These are phyloP conservation scores for Suillus luteus DNA, from an alignment of 768 basidiomycete genomes.

Conservation along the genomic window DNA sequence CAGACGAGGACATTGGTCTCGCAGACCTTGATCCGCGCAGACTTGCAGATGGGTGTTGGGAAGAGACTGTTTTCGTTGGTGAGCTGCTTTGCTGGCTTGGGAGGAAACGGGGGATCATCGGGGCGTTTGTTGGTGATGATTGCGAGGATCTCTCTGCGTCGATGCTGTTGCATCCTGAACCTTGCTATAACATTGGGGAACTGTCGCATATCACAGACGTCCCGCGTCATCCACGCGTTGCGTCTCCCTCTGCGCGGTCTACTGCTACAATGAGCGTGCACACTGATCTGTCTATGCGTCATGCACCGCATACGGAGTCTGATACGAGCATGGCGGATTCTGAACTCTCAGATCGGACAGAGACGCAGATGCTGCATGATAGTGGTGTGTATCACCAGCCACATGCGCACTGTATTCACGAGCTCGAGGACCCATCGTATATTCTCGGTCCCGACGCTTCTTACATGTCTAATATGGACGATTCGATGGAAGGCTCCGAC, in stretches of 20 bases:
- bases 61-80: constrained; percentile 66
- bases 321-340: constrained; percentile 12
- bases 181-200: constrained; percentile 1
- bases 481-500: constrained; percentile 7
- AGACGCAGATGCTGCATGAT: constrained; percentile 11
- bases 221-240: constrained; percentile 33
- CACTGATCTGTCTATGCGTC: constrained; percentile 34
- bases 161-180: constrained; percentile 28
- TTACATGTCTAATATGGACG: constrained; percentile 10
- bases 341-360: constrained; percentile 1
- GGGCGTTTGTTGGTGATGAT: constrained; percentile 20
- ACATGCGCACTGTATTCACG: constrained; percentile 51
- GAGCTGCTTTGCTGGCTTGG: constrained; percentile 74
- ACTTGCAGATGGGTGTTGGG: constrained; percentile 64
- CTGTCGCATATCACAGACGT: constrained; percentile 32
- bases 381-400: constrained; percentile 21
- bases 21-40: constrained; percentile 63
- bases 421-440: constrained; percentile 43
- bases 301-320: constrained; percentile 26
- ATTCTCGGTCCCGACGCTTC: constrained; percentile 18
- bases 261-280: constrained; percentile 37
- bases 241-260: constrained; percentile 36
- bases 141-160: constrained; percentile 28
- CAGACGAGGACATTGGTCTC: constrained; percentile 64
- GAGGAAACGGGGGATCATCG: constrained; percentile 40